phyloP scores from a whole-genome alignment of 2,329 filamentous ascomycete genomes.

The Stemphylium lycopersici region DNA sequence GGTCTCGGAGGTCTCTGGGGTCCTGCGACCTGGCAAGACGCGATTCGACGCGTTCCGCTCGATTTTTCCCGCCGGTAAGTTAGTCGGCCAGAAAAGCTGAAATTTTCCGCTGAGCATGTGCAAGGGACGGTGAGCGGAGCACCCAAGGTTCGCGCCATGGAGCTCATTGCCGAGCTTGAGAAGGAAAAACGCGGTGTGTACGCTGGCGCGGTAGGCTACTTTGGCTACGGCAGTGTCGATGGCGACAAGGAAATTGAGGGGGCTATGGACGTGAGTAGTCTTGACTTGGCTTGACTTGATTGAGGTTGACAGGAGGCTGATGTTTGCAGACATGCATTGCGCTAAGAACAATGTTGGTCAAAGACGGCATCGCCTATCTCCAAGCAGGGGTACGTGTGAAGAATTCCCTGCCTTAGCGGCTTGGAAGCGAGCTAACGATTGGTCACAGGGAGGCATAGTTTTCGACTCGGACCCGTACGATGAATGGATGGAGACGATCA shows the following conservation, averaged over 20 bases:
- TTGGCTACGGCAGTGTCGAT: constrained; percentile 80
- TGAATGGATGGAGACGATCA: constrained; percentile 95
- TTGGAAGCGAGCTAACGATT: constrained; percentile 25
- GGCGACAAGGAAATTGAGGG: constrained; percentile 70
- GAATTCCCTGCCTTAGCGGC: constrained; percentile 23
- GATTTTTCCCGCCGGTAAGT: constrained; percentile 86
- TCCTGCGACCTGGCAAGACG: constrained; percentile 81
- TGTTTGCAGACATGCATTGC: constrained; percentile 64
- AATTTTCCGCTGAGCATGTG: constrained; percentile 15
- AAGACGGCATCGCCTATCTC: constrained; percentile 88
- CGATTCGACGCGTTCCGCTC: constrained; percentile 94
- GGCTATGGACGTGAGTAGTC: constrained; percentile 72
- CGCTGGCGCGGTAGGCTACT: constrained; percentile 95
- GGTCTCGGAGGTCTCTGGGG: constrained; percentile 91
- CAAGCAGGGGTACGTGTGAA: constrained; percentile 78
- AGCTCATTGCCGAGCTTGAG: constrained; percentile 93
- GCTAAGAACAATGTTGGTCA: constrained; percentile 91
- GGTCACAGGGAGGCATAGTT: constrained; percentile 43
- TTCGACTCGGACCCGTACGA: constrained; percentile 84
- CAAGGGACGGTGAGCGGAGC: constrained; percentile 82
- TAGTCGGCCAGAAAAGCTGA: constrained; percentile 16
- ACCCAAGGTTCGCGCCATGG: constrained; percentile 96
- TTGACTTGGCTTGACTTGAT: constrained; percentile 7
- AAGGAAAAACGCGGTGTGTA: constrained; percentile 94
- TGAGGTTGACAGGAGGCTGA: constrained; percentile 31